phyloP scores from a whole-genome alignment of 345 rosid species.

The Syzygium grande region DNA sequence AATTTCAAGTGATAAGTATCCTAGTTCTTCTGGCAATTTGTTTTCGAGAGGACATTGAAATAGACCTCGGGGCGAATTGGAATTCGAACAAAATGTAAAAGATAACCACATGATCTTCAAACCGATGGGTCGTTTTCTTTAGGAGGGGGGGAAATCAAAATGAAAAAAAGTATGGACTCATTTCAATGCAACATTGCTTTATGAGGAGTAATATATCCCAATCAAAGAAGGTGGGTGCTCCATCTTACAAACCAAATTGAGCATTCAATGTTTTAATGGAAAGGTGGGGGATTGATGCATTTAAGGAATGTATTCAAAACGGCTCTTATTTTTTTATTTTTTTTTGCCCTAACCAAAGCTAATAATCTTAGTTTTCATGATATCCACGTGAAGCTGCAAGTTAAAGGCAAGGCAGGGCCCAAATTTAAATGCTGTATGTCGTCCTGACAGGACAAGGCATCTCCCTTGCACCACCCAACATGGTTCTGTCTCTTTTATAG shows the following conservation, averaged over 20 bases:
- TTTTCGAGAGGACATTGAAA: neutral
- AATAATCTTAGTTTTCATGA: neutral
- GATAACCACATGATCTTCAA: neutral
- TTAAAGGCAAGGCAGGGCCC: neutral
- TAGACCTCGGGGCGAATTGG: neutral
- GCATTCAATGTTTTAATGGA: neutral
- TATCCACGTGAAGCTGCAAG: neutral
- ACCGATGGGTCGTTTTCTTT: neutral
- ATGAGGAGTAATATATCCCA: neutral
- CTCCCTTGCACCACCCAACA: neutral
- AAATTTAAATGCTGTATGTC: neutral
- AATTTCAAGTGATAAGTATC: accelerated
- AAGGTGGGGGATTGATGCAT: neutral
- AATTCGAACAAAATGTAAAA: neutral
- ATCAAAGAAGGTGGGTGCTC: neutral
- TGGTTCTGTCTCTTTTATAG: neutral
- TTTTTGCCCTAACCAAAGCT: neutral
- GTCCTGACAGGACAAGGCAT: neutral
- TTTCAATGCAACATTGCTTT: neutral
- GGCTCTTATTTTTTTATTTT: neutral
- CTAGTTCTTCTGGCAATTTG: neutral
- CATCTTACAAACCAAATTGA: neutral
- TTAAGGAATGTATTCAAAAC: neutral
- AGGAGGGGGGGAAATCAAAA: neutral
- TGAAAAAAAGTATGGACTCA: neutral